Conservation (phyloP, 1,284 basidiomycete genomes). For the Termitomyces sp. region DNA sequence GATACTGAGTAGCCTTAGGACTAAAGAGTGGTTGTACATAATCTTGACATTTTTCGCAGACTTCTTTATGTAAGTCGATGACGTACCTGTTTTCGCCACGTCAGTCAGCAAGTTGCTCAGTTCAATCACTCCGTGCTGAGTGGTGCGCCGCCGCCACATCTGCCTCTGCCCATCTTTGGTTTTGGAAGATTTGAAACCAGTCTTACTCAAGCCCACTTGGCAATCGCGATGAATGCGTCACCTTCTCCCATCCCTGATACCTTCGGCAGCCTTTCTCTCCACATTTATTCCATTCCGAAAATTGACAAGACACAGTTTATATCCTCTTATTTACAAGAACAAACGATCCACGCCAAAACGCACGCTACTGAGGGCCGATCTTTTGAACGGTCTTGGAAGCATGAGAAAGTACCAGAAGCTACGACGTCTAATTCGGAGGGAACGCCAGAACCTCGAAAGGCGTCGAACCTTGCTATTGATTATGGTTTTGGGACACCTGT, state of each 20-base stretch:
- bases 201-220: background rate
- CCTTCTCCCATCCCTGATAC: background rate
- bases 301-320: conserved; percentile 41
- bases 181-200: background rate
- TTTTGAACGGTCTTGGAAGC: conserved; percentile 27
- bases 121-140: background rate
- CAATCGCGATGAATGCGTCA: background rate
- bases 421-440: background rate
- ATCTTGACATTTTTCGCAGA: background rate
- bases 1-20: background rate
- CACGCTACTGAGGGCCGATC: conserved; percentile 41
- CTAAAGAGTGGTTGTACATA: background rate
- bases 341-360: conserved; percentile 37
- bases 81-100: background rate
- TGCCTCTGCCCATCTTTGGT: background rate
- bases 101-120: background rate
- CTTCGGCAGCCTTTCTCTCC: conserved; percentile 11
- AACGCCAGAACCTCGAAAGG: background rate
- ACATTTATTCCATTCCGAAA: conserved; percentile 28
- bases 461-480: conserved; percentile 4
- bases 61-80: background rate
- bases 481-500: conserved; percentile 54
- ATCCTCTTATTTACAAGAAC: conserved; percentile 43
- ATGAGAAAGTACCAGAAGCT: background rate
- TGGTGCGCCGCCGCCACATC: background rate